These are phyloP conservation scores for Russula virescens DNA, from an alignment of 768 basidiomycete genomes.

Conservation along the genomic window DNA sequence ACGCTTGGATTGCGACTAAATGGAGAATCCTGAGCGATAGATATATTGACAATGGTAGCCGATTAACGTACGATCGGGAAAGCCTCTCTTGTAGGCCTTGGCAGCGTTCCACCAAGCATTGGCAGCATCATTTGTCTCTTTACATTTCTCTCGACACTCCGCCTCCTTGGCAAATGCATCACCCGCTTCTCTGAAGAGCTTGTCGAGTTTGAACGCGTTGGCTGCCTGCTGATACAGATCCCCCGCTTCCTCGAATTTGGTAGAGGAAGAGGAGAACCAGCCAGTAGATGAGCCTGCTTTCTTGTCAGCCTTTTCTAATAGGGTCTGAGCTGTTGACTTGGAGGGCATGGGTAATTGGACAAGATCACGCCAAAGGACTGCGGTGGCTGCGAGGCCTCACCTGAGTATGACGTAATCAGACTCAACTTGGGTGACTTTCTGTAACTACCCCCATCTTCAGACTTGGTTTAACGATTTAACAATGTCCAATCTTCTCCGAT, in stretches of 20 bases:
- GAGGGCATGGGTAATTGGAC: slow-evolving; percentile 48
- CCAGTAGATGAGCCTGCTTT: slow-evolving; percentile 76
- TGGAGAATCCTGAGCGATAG: not conserved
- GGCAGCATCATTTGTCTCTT: slow-evolving; percentile 90
- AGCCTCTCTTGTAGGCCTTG: slow-evolving; percentile 89
- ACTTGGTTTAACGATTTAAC: not conserved
- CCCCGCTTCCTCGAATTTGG: slow-evolving; percentile 93
- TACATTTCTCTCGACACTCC: slow-evolving; percentile 84
- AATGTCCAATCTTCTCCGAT: slow-evolving; percentile 28
- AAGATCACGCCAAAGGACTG: too few relatives aligned
- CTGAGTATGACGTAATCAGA: slow-evolving; percentile 10
- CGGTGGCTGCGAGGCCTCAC: not conserved
- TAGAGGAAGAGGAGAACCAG: slow-evolving; percentile 81
- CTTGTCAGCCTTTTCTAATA: slow-evolving; percentile 89
- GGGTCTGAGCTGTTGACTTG: slow-evolving; percentile 69
- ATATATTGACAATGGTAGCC: not conserved
- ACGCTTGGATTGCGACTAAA: slow-evolving; percentile 82
- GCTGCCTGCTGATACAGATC: slow-evolving; percentile 94
- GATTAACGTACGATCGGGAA: slow-evolving; percentile 63
- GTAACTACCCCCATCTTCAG: too few relatives aligned
- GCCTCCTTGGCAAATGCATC: slow-evolving; percentile 92
- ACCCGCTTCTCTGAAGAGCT: slow-evolving; percentile 86
- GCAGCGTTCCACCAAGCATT: slow-evolving; percentile 99
- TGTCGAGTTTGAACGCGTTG: slow-evolving; percentile 89
- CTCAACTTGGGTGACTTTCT: not conserved